Evolutionary conservation across 2,329 filamentous ascomycete genomes (phyloP).

Genomic region (Aspergillus sp.): DNA sequence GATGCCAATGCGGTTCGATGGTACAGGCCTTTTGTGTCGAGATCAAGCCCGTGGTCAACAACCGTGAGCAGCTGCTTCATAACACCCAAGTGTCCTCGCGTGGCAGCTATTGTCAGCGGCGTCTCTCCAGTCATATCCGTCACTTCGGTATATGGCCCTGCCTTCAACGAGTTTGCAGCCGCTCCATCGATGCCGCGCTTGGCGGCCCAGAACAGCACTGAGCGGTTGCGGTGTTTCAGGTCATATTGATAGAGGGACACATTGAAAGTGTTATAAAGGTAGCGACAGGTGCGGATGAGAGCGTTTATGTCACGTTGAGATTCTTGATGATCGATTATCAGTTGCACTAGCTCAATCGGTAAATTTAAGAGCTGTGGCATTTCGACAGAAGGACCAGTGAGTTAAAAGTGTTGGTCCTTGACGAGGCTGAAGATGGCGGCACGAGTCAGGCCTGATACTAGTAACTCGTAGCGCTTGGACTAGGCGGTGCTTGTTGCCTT

Average conservation of each 20-base stretch:
- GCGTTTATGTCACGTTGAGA: neutral
- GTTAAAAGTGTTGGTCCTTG: neutral
- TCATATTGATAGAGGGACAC: slow-evolving; percentile 1
- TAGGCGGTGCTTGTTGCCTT: too few relatives aligned
- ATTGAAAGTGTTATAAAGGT: neutral
- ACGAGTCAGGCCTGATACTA: neutral
- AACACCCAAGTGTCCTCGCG: neutral
- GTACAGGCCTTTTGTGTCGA: neutral
- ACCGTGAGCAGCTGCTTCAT: neutral
- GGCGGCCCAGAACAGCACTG: neutral
- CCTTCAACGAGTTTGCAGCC: neutral
- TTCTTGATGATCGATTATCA: neutral
- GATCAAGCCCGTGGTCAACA: neutral
- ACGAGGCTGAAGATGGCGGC: neutral
- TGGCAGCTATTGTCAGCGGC: neutral
- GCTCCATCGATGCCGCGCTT: neutral
- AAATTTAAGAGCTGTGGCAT: neutral
- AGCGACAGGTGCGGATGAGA: neutral
- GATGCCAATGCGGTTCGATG: neutral
- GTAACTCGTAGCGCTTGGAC: neutral
- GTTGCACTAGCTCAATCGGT: neutral
- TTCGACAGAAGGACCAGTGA: neutral
- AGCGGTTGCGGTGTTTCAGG: neutral
- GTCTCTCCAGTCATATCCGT: neutral
- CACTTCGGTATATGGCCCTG: neutral